phyloP scores from a whole-genome alignment of 192 early-diverging fungal species.

The Lobosporangium transversale region DNA sequence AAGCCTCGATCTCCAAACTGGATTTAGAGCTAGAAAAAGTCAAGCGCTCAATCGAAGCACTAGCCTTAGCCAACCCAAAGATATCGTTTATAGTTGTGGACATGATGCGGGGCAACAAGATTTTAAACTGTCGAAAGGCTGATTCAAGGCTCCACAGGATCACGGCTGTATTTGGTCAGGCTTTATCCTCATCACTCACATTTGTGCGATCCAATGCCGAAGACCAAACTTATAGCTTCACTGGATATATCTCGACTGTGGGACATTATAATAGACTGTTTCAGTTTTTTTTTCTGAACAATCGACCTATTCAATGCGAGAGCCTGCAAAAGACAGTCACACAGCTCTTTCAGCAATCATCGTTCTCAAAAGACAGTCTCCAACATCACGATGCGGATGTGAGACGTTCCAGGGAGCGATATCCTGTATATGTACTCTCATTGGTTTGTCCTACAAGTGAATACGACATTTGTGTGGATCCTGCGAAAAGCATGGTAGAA shows the following conservation, averaged over 20 bases:
- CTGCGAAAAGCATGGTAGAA: slow-evolving; percentile 61
- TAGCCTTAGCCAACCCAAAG: slow-evolving; percentile 55
- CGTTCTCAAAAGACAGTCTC: slow-evolving; percentile 33
- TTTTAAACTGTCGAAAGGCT: slow-evolving; percentile 53
- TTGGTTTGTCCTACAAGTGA: slow-evolving; percentile 55
- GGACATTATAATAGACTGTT: slow-evolving; percentile 41
- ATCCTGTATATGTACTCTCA: slow-evolving; percentile 67
- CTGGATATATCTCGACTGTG: slow-evolving; percentile 34
- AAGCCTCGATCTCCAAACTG: slow-evolving; percentile 31
- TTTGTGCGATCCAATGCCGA: slow-evolving; percentile 1
- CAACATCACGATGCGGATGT: slow-evolving; percentile 18
- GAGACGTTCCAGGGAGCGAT: slow-evolving; percentile 36
- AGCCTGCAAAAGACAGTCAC: slow-evolving; percentile 5
- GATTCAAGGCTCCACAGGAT: slow-evolving; percentile 29
- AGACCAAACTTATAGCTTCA: slow-evolving; percentile 10
- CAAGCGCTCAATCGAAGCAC: slow-evolving; percentile 58
- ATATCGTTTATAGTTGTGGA: slow-evolving; percentile 56
- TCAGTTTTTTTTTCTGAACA: slow-evolving; percentile 43
- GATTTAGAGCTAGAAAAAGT: slow-evolving; percentile 60
- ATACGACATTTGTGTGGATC: slow-evolving; percentile 66
- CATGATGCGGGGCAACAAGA: slow-evolving; percentile 32
- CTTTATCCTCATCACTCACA: slow-evolving; percentile 35
- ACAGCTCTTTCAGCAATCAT: slow-evolving; percentile 27
- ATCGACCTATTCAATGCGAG: slow-evolving; percentile 25
- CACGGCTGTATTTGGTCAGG: slow-evolving; percentile 58